Base-by-base conservation (phyloP, 1,284 basidiomycete species). In the Irpex sp. region DNA sequence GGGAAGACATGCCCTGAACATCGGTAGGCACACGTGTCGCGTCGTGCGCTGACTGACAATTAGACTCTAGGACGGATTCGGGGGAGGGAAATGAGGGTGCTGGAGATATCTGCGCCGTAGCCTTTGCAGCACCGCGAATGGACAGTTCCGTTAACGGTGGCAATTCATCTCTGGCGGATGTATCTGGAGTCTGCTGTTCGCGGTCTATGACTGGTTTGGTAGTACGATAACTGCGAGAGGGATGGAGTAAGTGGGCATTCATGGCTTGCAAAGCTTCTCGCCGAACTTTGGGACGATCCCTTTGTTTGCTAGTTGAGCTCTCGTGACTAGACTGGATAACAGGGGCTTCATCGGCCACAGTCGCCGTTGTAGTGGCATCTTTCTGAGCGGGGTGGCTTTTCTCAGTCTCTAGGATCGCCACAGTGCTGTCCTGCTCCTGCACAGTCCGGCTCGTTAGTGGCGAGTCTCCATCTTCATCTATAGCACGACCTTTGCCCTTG, bases 401-500 rank as follows among this genome's bases (percentile, higher is more conserved):
- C 11, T 7, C 47, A 39, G 37, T 15, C 37, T 39, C 9, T 39
- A 39, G 37, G 1, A 15, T 8, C 37, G 7, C 37, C 1, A 15
- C 37, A 9, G 37, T 39, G 37, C 7, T 9, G 37, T 8, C 7
- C 37, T 39, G 15, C 17, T 50, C 19, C 47, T 19, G n/a, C 47
- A 17, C 7, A 15, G 15, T 1, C 47, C 17, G 21, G 21, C 21
- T 26, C 21, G 21, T 26, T 3, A 26, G 21, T 39, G 49, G 53
- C 53, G 53, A 54, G 53, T 15, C 31, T 6, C 49, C 11, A 19
- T 33, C 61, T 33, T 35, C 33, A 31, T 50, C 61, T 9, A 63
- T 62, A n/a, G 68, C 69, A 39, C 70, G 67, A 21, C 64, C 57
- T 61, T 72, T 72, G 50, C 71, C 70, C 61, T 72, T 71, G 60